Conservation (phyloP, 805 yeast species). For the Saturnispora saitoi region DNA sequence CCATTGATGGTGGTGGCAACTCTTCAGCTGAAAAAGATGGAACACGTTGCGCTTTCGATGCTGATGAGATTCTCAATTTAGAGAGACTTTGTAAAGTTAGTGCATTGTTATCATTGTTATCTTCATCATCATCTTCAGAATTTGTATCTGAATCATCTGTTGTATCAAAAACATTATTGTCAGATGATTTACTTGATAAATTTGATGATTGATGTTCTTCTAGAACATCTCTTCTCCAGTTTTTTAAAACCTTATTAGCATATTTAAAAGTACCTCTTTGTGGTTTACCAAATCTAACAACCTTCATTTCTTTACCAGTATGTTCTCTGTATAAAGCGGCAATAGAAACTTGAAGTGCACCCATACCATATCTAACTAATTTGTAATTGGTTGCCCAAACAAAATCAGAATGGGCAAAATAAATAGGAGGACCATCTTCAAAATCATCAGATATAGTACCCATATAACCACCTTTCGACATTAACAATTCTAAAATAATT, state of each 20-base stretch:
- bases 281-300: slow-evolving; percentile 83
- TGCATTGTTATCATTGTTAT: slow-evolving; percentile 33
- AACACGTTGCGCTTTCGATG: not conserved
- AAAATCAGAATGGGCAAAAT: slow-evolving; percentile 87
- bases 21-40: slow-evolving; percentile 25
- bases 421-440: slow-evolving; percentile 73
- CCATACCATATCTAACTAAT: slow-evolving; percentile 85
- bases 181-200: slow-evolving; percentile 1
- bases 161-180: slow-evolving; percentile 1
- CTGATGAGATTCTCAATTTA: slow-evolving; percentile 28
- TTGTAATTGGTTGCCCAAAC: slow-evolving; percentile 89
- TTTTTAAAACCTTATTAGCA: slow-evolving; percentile 67
- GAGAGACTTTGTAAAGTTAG: slow-evolving; percentile 38
- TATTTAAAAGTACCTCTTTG: slow-evolving; percentile 79
- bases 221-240: slow-evolving; percentile 72
- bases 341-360: slow-evolving; percentile 82
- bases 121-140: slow-evolving; percentile 16
- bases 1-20: slow-evolving; percentile 77
- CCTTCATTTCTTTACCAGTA: slow-evolving; percentile 73
- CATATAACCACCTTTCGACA: slow-evolving; percentile 73
- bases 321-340: slow-evolving; percentile 79
- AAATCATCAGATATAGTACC: slow-evolving; percentile 66
- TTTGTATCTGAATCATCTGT: slow-evolving; percentile 9
- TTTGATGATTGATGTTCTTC: slow-evolving; percentile 44
- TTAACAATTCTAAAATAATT: slow-evolving; percentile 70